Evolutionary conservation across 225 moss, liverwort and hornwort genomes (phyloP).

Genomic region (Marchantia polymorpha): DNA sequence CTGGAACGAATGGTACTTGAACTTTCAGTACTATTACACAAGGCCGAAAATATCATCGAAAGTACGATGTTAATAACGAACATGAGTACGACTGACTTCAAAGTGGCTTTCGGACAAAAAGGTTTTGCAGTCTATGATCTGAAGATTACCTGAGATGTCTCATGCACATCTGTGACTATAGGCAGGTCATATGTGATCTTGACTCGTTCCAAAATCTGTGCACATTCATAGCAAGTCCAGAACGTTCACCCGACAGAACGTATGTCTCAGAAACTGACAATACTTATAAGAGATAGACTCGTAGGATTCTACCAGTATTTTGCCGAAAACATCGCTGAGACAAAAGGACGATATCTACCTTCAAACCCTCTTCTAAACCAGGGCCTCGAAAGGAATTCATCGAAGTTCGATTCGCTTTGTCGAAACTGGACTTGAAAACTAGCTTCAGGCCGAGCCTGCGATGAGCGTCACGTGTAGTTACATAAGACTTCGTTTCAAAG

Average conservation of each 20-base stretch:
- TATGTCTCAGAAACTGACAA: neutral
- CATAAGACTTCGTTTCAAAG: neutral
- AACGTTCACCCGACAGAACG: neutral
- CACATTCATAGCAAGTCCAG: neutral
- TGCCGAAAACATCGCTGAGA: neutral
- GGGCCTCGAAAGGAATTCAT: conserved; percentile 83
- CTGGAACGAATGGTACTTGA: neutral
- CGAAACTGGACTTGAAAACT: conserved; percentile 90
- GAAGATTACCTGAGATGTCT: conserved; percentile 50
- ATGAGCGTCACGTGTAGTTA: neutral
- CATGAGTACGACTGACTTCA: neutral
- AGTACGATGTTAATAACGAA: neutral
- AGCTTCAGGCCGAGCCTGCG: conserved; percentile 71
- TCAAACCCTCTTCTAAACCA: conserved; percentile 80
- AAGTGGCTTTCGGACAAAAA: neutral
- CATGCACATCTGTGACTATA: conserved; percentile 91
- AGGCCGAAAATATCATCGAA: neutral
- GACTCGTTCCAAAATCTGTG: conserved; percentile 60
- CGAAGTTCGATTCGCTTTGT: conserved; percentile 91
- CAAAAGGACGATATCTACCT: conserved; percentile 23
- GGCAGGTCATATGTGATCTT: conserved; percentile 63
- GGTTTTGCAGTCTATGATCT: neutral
- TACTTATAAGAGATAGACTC: neutral
- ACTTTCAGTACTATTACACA: neutral
- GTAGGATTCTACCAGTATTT: neutral